Evolutionary conservation across 2,329 filamentous ascomycete genomes (phyloP).

Genomic region (Fusarium sp.): DNA sequence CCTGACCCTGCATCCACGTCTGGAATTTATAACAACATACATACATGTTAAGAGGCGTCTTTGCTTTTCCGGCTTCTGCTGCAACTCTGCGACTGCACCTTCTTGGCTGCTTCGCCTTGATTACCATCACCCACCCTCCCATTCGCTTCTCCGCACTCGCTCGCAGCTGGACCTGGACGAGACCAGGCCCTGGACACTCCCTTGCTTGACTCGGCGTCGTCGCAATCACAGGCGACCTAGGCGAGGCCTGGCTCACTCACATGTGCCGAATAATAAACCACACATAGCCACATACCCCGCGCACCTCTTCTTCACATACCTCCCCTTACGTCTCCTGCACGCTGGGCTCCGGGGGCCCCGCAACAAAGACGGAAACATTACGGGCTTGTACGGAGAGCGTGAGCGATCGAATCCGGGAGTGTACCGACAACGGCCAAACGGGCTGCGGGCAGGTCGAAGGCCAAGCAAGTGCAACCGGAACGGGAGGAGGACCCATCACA

Average conservation of each 20-base stretch:
- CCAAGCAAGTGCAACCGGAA: neutral
- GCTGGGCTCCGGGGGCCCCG: constrained; percentile 28
- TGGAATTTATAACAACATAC: neutral
- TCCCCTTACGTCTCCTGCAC: constrained; percentile 7
- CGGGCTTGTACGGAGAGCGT: constrained; percentile 22
- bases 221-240: constrained; percentile 18
- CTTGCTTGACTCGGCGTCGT: constrained; percentile 26
- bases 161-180: neutral
- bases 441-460: neutral
- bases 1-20: constrained; percentile 7
- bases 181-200: constrained; percentile 9
- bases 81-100: neutral
- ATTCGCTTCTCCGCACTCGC: constrained; percentile 22
- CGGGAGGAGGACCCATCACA: neutral
- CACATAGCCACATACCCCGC: constrained; percentile 29
- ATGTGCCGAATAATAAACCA: constrained; percentile 28
- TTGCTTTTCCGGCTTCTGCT: neutral
- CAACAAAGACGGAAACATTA: constrained; percentile 33
- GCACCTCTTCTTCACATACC: constrained; percentile 17
- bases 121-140: constrained; percentile 11
- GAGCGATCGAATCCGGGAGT: constrained; percentile 9
- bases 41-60: neutral
- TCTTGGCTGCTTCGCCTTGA: neutral
- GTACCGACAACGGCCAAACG: constrained; percentile 4
- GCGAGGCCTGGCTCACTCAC: constrained; percentile 17